Conservation (phyloP, 257 asterid genomes). For the Leonotis leonurus region DNA sequence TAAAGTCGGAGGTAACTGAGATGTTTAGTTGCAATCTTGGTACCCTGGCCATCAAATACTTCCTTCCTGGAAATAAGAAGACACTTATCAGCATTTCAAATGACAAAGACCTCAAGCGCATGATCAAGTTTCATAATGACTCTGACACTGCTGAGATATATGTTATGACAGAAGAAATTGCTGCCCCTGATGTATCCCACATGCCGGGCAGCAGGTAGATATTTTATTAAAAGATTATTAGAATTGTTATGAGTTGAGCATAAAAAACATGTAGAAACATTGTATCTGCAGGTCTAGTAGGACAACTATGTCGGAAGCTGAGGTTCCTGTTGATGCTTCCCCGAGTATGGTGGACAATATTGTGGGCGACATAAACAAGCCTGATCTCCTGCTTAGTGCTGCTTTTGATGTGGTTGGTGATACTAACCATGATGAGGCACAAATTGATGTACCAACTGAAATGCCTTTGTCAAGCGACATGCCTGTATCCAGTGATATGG, state of each 20-base stretch:
- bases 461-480: slow-evolving; percentile 41
- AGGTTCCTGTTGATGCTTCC: slow-evolving; percentile 49
- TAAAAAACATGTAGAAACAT: slow-evolving; percentile 21
- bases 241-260: slow-evolving; percentile 15
- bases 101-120: slow-evolving; percentile 84
- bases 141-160: slow-evolving; percentile 70
- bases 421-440: slow-evolving; percentile 43
- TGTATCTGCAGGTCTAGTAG: slow-evolving; percentile 79
- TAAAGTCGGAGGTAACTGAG: slow-evolving; percentile 78
- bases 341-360: slow-evolving; percentile 46
- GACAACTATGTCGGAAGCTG: slow-evolving; percentile 81
- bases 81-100: slow-evolving; percentile 85
- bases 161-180: slow-evolving; percentile 65
- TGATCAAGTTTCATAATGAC: slow-evolving; percentile 71
- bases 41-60: slow-evolving; percentile 64
- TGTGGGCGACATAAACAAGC: slow-evolving; percentile 57
- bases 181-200: slow-evolving; percentile 64
- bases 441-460: slow-evolving; percentile 41
- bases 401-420: slow-evolving; percentile 74
- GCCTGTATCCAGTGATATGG: slow-evolving; percentile 39
- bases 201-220: slow-evolving; percentile 95
- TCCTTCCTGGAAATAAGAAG: slow-evolving; percentile 91
- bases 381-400: slow-evolving; percentile 48
- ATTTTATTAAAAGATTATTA: slow-evolving; percentile 19
- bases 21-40: slow-evolving; percentile 65